Evolutionary conservation across 768 basidiomycete genomes (phyloP).

Genomic region (Tricholoma saponaceum): DNA sequence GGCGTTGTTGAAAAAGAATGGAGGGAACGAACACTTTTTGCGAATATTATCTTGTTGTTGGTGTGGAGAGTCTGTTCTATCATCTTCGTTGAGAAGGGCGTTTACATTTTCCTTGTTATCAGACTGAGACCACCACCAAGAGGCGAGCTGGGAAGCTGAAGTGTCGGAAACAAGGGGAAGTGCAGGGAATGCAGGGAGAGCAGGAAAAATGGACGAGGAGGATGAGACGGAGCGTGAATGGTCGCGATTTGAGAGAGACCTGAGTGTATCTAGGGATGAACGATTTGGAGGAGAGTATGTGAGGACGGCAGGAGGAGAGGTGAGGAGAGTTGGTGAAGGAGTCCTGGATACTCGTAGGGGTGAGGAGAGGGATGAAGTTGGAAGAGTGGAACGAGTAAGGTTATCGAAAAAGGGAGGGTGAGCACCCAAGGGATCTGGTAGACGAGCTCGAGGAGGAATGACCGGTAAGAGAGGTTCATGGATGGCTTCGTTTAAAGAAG

Average conservation of each 20-base stretch:
- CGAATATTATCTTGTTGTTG: conserved; percentile 41
- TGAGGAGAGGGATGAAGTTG: conserved; percentile 56
- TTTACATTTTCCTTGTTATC: conserved; percentile 45
- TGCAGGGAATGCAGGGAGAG: conserved; percentile 1
- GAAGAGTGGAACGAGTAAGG: conserved; percentile 58
- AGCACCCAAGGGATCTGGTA: too few relatives aligned
- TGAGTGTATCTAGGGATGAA: conserved; percentile 58
- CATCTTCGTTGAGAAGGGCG: conserved; percentile 46
- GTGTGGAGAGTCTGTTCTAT: conserved; percentile 44
- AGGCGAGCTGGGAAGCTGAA: conserved; percentile 11
- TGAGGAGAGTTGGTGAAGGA: conserved; percentile 13
- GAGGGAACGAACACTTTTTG: conserved; percentile 56
- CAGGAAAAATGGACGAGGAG: too few relatives aligned
- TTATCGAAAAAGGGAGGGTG: conserved; percentile 51
- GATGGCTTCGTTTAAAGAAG: conserved; percentile 42
- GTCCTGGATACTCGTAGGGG: conserved; percentile 14
- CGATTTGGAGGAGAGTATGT: conserved; percentile 36
- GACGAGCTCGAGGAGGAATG: conserved; percentile 39
- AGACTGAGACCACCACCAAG: conserved; percentile 51
- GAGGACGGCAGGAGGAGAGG: conserved; percentile 28
- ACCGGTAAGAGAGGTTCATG: conserved; percentile 34
- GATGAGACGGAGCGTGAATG: conserved; percentile 22
- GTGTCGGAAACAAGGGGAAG: conserved; percentile 4
- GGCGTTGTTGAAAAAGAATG: not conserved
- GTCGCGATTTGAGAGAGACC: conserved; percentile 36